Evolutionary conservation across 495 filamentous ascomycete species (phyloP), one percentile per base, ranked within the genome.

Genomic region (Penicilliopsis zonata): DNA sequence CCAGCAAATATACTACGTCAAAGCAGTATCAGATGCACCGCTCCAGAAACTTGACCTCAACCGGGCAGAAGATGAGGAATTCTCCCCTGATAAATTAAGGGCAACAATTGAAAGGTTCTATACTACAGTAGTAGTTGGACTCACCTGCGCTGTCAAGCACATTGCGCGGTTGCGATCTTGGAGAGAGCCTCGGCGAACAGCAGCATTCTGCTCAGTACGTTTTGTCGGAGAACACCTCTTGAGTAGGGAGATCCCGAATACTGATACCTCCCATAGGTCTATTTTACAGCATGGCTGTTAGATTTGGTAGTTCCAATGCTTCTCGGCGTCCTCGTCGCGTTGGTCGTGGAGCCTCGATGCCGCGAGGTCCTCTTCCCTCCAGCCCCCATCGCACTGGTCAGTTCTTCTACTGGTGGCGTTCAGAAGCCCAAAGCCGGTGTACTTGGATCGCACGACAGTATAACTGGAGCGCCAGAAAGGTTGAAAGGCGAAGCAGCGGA

Each of bases 1-100:
- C 18, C 31, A 87, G 82, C 83, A 90, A 80, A 79, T 90, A 52
- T 87, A 87, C 53, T 78, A 88, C 61, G 76, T 88, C 41, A 86
- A 84, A 52, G 78, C 79, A 10, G 63, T 74, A 1, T 52, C 63
- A 2, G 57, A 70, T 13, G 48, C 59, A 1, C 64, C 69, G 1
- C 31, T 63, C 21, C 70, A 69, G 7, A 71, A 75, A 14, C 53
- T 94, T n/a, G 86, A 94, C 54, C 59, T 92, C 10, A 82, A 83
- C 30, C 79, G 83, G 33, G 74, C 82, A 2, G 78, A 82, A 18
- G 79, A 88, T 20, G 85, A 92, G 33, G 79, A 87, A 37, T 92
- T 90, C 52, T 80, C 80, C 0, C 83, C 85, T 0, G 84, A 92
- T 45, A 92, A 93, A 52, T 61, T 93, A 27, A 67, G 86, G 14